phyloP scores from a whole-genome alignment of 1,284 basidiomycete genomes.

The Apiotrichum porosum region DNA sequence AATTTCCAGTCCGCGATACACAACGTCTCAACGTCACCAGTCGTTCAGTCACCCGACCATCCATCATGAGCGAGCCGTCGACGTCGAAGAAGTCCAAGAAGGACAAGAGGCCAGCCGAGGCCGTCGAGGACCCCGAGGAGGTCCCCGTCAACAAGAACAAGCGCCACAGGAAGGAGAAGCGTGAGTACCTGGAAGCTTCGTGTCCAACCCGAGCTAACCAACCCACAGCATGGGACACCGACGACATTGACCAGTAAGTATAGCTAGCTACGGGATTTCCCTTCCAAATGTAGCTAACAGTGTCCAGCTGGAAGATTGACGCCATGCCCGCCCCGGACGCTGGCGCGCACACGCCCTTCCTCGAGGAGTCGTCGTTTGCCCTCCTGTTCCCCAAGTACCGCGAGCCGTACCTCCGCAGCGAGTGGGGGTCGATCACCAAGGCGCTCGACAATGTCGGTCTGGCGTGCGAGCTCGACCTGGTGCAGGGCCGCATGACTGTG shows the following conservation, averaged over 20 bases:
- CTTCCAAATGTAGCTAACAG: slow-evolving; percentile 33
- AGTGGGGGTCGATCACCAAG: slow-evolving; percentile 89
- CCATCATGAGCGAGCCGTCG: slow-evolving; percentile 29
- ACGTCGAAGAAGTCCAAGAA: slow-evolving; percentile 28
- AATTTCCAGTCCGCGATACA: too few relatives aligned
- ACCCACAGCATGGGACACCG: slow-evolving; percentile 87
- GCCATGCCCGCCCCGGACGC: slow-evolving; percentile 67
- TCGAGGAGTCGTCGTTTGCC: slow-evolving; percentile 94
- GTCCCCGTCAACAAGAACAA: slow-evolving; percentile 70
- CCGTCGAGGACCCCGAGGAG: slow-evolving; percentile 16
- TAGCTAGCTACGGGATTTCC: slow-evolving; percentile 1
- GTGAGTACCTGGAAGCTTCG: slow-evolving; percentile 50
- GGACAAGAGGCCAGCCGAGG: slow-evolving; percentile 16
- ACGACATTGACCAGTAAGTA: slow-evolving; percentile 93
- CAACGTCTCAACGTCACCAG: too few relatives aligned
- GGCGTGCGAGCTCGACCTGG: slow-evolving; percentile 85
- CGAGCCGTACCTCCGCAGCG: slow-evolving; percentile 90
- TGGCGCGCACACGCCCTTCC: slow-evolving; percentile 57
- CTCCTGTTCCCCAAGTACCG: slow-evolving; percentile 98
- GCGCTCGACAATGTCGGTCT: slow-evolving; percentile 79
- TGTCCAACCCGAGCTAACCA: not conserved
- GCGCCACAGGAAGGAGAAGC: slow-evolving; percentile 83
- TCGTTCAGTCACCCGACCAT: not conserved
- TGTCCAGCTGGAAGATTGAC: slow-evolving; percentile 93
- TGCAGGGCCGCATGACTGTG: slow-evolving; percentile 97